A percentile compares a stretch with the other conserved stretches of the same genome.
phyloP scores from a whole-genome alignment of 2,329 filamentous ascomycete genomes.

The Hymenoscyphus scutula region DNA sequence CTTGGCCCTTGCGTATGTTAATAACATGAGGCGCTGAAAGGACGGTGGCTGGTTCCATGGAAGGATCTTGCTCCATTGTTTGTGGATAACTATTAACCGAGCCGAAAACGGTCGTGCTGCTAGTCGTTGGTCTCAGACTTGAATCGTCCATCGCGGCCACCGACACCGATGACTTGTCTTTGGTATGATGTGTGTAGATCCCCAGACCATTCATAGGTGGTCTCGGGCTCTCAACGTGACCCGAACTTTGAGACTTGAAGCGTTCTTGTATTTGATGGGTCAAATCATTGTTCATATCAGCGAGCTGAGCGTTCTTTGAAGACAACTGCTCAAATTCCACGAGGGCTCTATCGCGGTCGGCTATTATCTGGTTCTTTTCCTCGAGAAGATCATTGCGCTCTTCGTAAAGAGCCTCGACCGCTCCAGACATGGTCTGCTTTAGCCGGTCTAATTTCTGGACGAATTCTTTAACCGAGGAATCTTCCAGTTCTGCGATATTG shows the following conservation, averaged over 20 bases:
- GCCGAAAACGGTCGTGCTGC: conserved; percentile 38
- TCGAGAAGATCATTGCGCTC: conserved; percentile 81
- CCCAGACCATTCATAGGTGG: conserved; percentile 56
- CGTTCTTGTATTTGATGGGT: conserved; percentile 91
- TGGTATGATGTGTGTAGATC: conserved; percentile 55
- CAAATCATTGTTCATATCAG: conserved; percentile 92
- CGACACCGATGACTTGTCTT: conserved; percentile 45
- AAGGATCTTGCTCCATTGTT: conserved; percentile 36
- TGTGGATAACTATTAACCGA: conserved; percentile 33
- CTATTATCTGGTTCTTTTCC: conserved; percentile 77
- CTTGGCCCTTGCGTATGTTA: conserved; percentile 87
- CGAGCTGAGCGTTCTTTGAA: conserved; percentile 89
- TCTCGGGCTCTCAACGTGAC: conserved; percentile 43
- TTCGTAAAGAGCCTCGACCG: conserved; percentile 59
- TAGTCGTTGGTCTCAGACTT: conserved; percentile 42
- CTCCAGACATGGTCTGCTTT: conserved; percentile 55
- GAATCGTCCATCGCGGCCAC: conserved; percentile 33
- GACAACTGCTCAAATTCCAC: conserved; percentile 95
- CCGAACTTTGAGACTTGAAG: conserved; percentile 74
- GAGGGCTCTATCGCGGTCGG: conserved; percentile 87
- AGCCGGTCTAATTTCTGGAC: conserved; percentile 69
- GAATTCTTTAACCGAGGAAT: conserved; percentile 86
- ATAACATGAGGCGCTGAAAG: conserved; percentile 76
- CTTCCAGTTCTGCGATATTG: conserved; percentile 79
- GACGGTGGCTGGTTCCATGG: conserved; percentile 35